Evolutionary conservation across 768 basidiomycete species (phyloP), one percentile per base, ranked within the genome.

Genomic region (Calocera cornea): DNA sequence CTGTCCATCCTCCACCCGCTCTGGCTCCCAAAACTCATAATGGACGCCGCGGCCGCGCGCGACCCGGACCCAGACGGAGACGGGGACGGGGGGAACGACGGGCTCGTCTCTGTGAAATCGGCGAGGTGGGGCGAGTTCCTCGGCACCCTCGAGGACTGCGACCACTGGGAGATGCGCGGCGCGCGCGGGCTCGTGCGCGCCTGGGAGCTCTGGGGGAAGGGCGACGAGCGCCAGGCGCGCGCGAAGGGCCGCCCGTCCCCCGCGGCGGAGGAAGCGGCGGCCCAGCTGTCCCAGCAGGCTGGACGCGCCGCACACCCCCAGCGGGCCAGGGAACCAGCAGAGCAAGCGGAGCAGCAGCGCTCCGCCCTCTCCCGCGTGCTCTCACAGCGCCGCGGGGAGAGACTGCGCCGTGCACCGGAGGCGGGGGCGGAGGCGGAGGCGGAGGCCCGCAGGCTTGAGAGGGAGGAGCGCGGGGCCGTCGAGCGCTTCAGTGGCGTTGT

Each of bases 91-190:
- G 95, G 93, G 0, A 95, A 97, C 74, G 95, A 97, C 72, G 93
- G 92, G 0, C 81, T 97, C 38, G 95, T 98, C 17, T 88, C 88
- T 17, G 82, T 99, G n/a, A 86, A 90, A 71, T 90, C 89, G 72
- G 92, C 97, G 3, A 86, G 87, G 70, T 98, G 95, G 95, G 97
- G 97, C 19, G 91, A 97, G 73, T 97, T 94, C 75, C 78, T 99
- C 34, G 97, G 97, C 2, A 84, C 85, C 19, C 80, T 98, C 73
- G 89, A 95, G 70, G 88, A 87, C 1, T 89, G 87, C 72, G 94
- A 99, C 79, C 97, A 99, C 73, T 99, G 97, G 97, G 89, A 95
- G 72, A 83, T 97, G 75, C 79, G 97, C 69, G 97, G 95, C 0
- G 87, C 91, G n/a, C 77, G 87, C n/a, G 91, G 94, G 2, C 65